Base-by-base conservation (phyloP, 768 basidiomycete species). In the Mrakia hoshinonis region DNA sequence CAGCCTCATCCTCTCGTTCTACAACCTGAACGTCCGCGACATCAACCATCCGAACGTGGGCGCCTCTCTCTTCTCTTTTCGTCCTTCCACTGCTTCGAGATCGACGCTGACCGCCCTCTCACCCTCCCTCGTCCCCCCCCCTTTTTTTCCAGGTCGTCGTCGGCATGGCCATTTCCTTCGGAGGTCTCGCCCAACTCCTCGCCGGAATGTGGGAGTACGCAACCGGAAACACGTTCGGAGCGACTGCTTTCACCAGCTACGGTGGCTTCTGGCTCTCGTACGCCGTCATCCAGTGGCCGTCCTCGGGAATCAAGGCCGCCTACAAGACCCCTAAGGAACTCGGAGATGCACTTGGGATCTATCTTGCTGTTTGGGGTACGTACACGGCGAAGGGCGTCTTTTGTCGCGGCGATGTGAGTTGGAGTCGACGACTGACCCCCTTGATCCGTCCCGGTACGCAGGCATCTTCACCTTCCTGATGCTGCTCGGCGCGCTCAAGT, bases 191-290 rank as follows among this genome's bases (percentile, higher is more conserved):
- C 15, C 92, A 94, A 78, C 82, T 94, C 58, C 81, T 93, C 48
- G 92, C 91, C 38, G 92, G 92, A 51, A 91, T 92, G 88, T 92
- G 90, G 90, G 87, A 87, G 79, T 88, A 87, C 60, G 69, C 66
- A 1, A 26, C 36, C 46, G 74, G 74, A 55, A 74, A 91, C 74
- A 81, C 81, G 0, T 89, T 90, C 73, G 87, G 86, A 75, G 89
- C 84, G 10, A 73, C 73, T 10, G 74, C 55, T 18, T 58, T 58
- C 55, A 10, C n/a, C 29, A 58, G 55, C 6, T 93, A 89, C 73
- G 91, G 91, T 29, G 89, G 87, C 2, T 93, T 92, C 83, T 93
- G 91, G 91, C 81, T 92, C 81, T 90, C 90, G 5, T 92, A 85
- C 62, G 89, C 85, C 4, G 82, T 85, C 0, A 86, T 93, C 75